phyloP scores from a whole-genome alignment of 148 eudicot species.

The Tetragonia tetragonoides region DNA sequence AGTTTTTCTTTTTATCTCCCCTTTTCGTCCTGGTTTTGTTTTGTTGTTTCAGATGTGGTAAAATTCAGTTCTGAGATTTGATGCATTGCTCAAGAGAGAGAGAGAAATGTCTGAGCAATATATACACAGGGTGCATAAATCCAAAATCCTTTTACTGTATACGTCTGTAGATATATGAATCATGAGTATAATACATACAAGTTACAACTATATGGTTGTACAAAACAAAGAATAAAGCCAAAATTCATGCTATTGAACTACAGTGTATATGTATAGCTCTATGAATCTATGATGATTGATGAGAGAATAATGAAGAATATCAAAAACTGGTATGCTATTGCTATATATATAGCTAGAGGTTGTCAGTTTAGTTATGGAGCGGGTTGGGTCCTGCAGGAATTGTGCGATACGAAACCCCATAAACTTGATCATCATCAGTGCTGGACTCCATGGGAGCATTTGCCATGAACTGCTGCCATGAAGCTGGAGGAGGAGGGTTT shows the following conservation, averaged over 20 bases:
- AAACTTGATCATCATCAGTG: slow-evolving; percentile 16
- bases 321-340: neutral
- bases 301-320: neutral
- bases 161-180: neutral
- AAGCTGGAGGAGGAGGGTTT: slow-evolving; percentile 19
- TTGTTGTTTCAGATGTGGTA: too few species aligned
- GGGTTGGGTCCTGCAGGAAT: slow-evolving; percentile 81
- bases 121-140: neutral
- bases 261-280: neutral
- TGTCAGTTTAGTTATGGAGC: slow-evolving; percentile 55
- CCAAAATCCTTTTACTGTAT: slow-evolving; percentile 12
- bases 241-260: slow-evolving; percentile 14
- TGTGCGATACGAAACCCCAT: slow-evolving; percentile 35
- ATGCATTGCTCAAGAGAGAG: neutral
- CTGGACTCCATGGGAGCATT: slow-evolving; percentile 28
- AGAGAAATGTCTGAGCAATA: neutral
- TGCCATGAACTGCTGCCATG: slow-evolving; percentile 33
- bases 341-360: slow-evolving; percentile 11
- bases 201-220: slow-evolving; percentile 9
- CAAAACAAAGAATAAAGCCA: slow-evolving; percentile 18
- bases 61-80: neutral
- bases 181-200: neutral
- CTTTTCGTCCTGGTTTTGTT: too few species aligned
- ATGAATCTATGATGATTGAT: neutral
- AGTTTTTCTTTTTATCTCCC: too few species aligned